Base-by-base conservation (phyloP, 768 basidiomycete species). In the Hericium erinaceus region DNA sequence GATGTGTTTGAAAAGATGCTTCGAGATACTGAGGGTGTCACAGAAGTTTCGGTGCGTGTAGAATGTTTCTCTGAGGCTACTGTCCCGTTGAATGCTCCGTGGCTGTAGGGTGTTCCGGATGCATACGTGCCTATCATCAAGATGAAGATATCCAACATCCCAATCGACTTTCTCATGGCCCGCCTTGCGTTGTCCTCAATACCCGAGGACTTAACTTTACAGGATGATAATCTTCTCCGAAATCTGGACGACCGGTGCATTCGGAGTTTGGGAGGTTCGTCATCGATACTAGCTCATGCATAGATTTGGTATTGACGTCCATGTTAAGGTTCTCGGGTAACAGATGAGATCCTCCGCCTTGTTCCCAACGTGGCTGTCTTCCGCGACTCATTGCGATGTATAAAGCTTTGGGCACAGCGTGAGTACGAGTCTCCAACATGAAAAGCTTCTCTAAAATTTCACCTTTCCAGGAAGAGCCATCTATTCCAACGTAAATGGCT, bases 381-480 rank as follows among this genome's bases (percentile, higher is more conserved):
- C 74, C 86, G 97, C 61, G 93, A 95, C 65, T 87, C 97, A 11
- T 72, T 99, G 60, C 82, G 97, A 62, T 94, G 94, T 68, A 98
- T 99, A 70, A 95, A 98, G 71, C 75, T 98, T 28, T 99, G 97
- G 97, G 97, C 97, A 10, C 89, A 93, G 74, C 77, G 95, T 95
- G 66, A 57, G 33, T 33, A 33, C 33, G 90, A 77, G 20, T 13
- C 52, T 16, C 4, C 48, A 28, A 16, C 51, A 24, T 28, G 18
- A 39, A 16, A 22, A 2, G 16, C 39, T 10, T n/a, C 41, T 10
- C 56, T 59, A 39, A 55, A 57, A 44, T 33, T 48, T 22, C 39
- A 39, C 4, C 48, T 48, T 33, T 26, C 46, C 66, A 98, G 95
- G 85, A 64, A 80, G 94, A 73, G 97, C 95, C 24, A 95, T 99